Percentiles rank a stretch among this genome's conserved stretches.
phyloP scores from a whole-genome alignment of 2,329 filamentous ascomycete genomes.

The Alternaria triticimaculans region DNA sequence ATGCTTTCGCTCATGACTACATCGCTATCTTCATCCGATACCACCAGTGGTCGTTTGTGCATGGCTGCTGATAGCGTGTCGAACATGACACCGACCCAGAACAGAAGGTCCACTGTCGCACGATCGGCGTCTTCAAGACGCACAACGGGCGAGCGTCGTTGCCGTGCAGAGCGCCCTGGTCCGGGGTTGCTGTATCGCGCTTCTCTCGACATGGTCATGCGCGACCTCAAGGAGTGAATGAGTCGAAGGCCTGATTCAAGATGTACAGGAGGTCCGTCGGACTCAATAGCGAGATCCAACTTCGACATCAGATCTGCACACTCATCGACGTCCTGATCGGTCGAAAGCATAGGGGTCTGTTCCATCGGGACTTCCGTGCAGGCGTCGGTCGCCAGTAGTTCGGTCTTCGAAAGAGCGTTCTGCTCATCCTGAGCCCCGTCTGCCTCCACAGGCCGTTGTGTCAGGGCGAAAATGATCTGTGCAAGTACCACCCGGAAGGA shows the following conservation, averaged over 20 bases:
- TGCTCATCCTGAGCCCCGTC: background rate
- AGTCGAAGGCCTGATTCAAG: conserved; percentile 51
- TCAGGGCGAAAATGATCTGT: conserved; percentile 56
- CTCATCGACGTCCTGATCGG: conserved; percentile 26
- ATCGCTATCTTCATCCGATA: conserved; percentile 57
- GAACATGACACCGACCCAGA: conserved; percentile 66
- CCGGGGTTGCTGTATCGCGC: conserved; percentile 16
- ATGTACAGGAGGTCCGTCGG: conserved; percentile 48
- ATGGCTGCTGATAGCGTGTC: conserved; percentile 64
- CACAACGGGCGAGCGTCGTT: conserved; percentile 19
- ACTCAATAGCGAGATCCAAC: conserved; percentile 42
- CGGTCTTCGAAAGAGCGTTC: background rate
- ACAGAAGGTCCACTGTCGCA: conserved; percentile 61
- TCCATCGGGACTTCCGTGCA: background rate
- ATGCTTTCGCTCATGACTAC: conserved; percentile 30
- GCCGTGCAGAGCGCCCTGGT: conserved; percentile 16
- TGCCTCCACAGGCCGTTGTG: conserved; percentile 49
- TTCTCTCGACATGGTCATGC: conserved; percentile 33
- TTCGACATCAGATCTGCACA: conserved; percentile 42
- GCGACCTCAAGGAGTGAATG: conserved; percentile 46
- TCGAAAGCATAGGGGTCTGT: background rate
- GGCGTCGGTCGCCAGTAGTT: background rate
- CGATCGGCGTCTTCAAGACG: conserved; percentile 46
- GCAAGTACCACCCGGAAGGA: conserved; percentile 56
- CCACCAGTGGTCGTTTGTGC: conserved; percentile 54